Percentiles rank a stretch among this genome's conserved stretches.
Conservation (phyloP, 139 green algal species). For the Spirogloea muscicola region DNA sequence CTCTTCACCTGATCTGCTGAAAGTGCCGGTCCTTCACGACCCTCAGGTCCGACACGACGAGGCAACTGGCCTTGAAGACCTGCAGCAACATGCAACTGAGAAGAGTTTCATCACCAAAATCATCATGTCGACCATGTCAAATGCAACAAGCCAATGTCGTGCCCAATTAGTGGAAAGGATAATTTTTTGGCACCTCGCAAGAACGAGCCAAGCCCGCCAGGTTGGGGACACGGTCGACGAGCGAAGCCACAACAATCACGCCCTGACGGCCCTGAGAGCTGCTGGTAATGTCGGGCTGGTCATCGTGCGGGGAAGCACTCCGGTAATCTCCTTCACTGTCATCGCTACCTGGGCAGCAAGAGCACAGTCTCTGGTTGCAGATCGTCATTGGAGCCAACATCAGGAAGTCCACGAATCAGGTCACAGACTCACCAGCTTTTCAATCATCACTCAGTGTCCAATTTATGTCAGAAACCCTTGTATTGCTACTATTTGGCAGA, state of each 20-base stretch:
- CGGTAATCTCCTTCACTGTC: conserved; percentile 44
- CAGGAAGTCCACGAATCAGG: not conserved
- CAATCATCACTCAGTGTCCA: no score
- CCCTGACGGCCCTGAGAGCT: conserved; percentile 48
- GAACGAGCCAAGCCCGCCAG: conserved; percentile 83
- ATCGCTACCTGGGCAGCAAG: not conserved
- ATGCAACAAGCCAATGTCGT: no score
- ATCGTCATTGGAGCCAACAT: not conserved
- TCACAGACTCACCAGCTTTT: not conserved
- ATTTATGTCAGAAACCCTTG: no score
- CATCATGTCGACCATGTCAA: no score
- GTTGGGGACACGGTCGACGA: conserved; percentile 84
- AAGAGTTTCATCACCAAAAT: no score
- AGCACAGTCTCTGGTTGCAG: not conserved
- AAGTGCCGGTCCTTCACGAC: conserved; percentile 64
- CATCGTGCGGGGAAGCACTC: conserved; percentile 28
- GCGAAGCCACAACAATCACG: conserved; percentile 82
- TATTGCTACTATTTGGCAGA: no score
- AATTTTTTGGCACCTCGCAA: conserved; percentile 67
- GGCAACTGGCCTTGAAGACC: conserved; percentile 59
- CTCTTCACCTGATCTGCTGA: conserved; percentile 44
- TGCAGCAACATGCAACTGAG: conserved; percentile 3
- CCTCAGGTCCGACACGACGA: conserved; percentile 72
- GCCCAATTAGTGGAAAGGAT: no score
- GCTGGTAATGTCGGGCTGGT: conserved; percentile 22